Evolutionary conservation across 1,284 basidiomycete species (phyloP).

Genomic region (Thelephora terrestris): DNA sequence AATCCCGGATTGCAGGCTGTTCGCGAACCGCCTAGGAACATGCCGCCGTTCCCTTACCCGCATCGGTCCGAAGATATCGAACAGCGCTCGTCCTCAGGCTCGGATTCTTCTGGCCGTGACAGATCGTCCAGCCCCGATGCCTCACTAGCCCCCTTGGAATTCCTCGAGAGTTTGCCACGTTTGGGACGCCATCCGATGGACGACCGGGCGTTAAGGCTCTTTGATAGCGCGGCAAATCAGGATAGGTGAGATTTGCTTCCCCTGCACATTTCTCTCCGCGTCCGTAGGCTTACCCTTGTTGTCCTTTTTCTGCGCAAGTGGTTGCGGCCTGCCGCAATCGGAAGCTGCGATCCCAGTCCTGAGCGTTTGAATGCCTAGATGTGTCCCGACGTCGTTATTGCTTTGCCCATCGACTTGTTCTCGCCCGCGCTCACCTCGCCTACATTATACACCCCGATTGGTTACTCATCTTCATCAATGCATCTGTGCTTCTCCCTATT

Average conservation of each 20-base stretch:
- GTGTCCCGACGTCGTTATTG: no score
- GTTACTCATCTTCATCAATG: no score
- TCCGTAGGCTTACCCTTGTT: no score
- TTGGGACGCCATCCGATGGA: constrained; percentile 20
- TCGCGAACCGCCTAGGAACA: constrained; percentile 1
- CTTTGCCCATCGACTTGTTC: no score
- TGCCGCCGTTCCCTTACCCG: not conserved
- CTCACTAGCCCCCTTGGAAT: constrained; percentile 21
- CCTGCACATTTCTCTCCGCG: no score
- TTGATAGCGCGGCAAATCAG: constrained; percentile 3
- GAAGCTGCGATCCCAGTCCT: no score
- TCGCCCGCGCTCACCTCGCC: no score
- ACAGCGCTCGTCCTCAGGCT: constrained; percentile 4
- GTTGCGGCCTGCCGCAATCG: no score
- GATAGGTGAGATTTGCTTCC: not conserved
- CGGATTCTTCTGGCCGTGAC: not conserved
- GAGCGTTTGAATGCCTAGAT: no score
- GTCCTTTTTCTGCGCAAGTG: no score
- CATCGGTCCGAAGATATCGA: not conserved
- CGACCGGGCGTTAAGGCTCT: constrained; percentile 17
- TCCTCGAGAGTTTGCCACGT: constrained; percentile 21
- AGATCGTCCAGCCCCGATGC: constrained; percentile 1
- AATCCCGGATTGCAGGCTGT: not conserved
- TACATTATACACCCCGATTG: no score
- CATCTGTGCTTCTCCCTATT: no score